Conservation (phyloP, 352 stramenopile genomes). For the Thraustochytrium sp. region DNA sequence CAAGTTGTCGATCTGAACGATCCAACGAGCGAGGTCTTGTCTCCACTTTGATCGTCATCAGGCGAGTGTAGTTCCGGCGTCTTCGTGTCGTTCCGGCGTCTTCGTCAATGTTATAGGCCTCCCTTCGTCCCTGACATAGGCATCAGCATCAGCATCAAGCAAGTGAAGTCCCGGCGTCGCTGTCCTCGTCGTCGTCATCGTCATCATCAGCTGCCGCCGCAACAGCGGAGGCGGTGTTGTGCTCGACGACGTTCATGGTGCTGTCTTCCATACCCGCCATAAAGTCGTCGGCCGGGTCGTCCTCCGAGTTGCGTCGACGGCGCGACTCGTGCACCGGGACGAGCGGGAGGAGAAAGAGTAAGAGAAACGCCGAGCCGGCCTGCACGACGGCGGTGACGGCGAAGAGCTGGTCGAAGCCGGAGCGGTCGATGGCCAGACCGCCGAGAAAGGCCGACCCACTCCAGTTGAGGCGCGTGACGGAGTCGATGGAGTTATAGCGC, state of each 20-base stretch:
- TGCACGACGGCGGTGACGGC: constrained; percentile 44
- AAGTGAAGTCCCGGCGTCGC: too few species aligned
- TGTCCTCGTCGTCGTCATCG: too few species aligned
- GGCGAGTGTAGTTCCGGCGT: too few species aligned
- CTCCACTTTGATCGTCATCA: too few species aligned
- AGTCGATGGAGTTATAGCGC: constrained; percentile 43
- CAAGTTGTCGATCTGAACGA: too few species aligned
- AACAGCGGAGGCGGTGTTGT: too few species aligned
- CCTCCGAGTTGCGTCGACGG: constrained; percentile 21
- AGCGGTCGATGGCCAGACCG: constrained; percentile 41
- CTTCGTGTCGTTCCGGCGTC: too few species aligned
- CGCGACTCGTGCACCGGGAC: constrained; percentile 19
- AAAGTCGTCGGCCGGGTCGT: constrained; percentile 52
- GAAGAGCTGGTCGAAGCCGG: constrained; percentile 42
- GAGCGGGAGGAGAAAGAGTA: constrained; percentile 13
- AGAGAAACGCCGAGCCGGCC: constrained; percentile 12
- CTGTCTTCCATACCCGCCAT: constrained; percentile 56
- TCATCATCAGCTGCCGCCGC: too few species aligned
- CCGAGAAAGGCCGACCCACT: constrained; percentile 45
- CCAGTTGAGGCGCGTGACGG: constrained; percentile 45
- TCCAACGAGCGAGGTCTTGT: too few species aligned
- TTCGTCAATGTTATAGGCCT: too few species aligned
- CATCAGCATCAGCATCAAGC: too few species aligned
- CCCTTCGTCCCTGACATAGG: too few species aligned
- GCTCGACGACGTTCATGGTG: constrained; percentile 59